Evolutionary conservation across 2,329 filamentous ascomycete genomes (phyloP).

Genomic region (Allantophomopsis lycopodina): DNA sequence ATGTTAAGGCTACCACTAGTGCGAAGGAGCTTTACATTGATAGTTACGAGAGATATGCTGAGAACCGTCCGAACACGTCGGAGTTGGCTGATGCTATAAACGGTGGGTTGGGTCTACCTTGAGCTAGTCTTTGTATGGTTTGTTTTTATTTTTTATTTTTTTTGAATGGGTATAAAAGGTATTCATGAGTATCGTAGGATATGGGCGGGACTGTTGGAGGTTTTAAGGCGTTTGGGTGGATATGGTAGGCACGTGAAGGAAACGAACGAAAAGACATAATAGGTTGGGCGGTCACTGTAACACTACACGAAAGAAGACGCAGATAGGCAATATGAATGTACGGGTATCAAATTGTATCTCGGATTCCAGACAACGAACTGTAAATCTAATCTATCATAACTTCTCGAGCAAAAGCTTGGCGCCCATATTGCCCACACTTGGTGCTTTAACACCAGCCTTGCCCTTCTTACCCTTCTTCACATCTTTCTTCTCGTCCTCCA

Average conservation of each 20-base stretch:
- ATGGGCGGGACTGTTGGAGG: background rate
- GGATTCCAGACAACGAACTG: too few species aligned
- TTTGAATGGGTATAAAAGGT: background rate
- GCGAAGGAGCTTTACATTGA: slow-evolving; percentile 46
- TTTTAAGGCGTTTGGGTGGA: background rate
- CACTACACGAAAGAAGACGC: too few species aligned
- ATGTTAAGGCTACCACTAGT: slow-evolving; percentile 23
- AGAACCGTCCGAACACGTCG: slow-evolving; percentile 45
- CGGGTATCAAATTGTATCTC: too few species aligned
- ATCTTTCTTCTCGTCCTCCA: slow-evolving; percentile 22
- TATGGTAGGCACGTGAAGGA: too few species aligned
- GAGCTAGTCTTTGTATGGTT: slow-evolving; percentile 5
- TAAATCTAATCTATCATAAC: slow-evolving; percentile 19
- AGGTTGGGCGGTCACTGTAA: too few species aligned
- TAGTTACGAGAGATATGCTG: slow-evolving; percentile 54
- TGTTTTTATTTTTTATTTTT: background rate
- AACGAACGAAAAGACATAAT: too few species aligned
- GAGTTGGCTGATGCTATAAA: slow-evolving; percentile 46
- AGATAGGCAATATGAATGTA: too few species aligned
- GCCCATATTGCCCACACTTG: slow-evolving; percentile 45
- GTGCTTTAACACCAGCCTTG: slow-evolving; percentile 22
- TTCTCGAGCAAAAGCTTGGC: slow-evolving; percentile 46
- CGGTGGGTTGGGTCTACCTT: slow-evolving; percentile 36
- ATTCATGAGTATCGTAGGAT: background rate
- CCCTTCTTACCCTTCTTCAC: slow-evolving; percentile 25